Base-by-base conservation (phyloP, 768 basidiomycete genomes). In the Suillus occidentalis region DNA sequence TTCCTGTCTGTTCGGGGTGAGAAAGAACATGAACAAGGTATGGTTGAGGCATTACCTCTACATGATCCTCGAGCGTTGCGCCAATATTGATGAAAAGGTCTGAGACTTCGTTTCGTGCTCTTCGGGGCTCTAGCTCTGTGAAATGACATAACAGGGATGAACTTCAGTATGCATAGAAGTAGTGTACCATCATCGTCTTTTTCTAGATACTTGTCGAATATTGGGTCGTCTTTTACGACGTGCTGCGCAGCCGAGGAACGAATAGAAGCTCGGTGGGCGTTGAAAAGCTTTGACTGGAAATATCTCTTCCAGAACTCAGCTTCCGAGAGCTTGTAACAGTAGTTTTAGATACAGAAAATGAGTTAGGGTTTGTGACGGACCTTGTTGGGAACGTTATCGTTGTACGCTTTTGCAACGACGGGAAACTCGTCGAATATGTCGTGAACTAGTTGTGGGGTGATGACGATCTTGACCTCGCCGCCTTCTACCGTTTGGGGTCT, bases 381-480 rank as follows among this genome's bases (percentile, higher is more conserved):
- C 83, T 92, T 91, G 68, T 78, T 85, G 3, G 97, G 95, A 1
- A 99, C 96, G 69, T 96, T 95, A 72, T 97, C 95, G 65, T 81
- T 89, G 72, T 97, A 97, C 0, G 95, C 97, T 75, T 87, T 91
- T 47, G 91, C 89, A 14, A 99, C 94, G 39, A 97, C 91, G 2
- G 97, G 96, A 73, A 95, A 99, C 79, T 97, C 96, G 68, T 99
- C 95, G 71, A 99, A 99, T 58, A 99, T 95, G 72, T 99, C 97
- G 70, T 93, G 89, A 40, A 97, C 91, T 53, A 98, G 84, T 76
- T 95, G 93, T 18, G 92, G 92, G 3, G 95, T 96, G 57, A 97
- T 90, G 67, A 90, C 86, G 67, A 95, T 93, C 76, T 93, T 96
- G 72, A 91, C 85, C 76, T 96, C 92, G 20, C 92, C 93, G 28